A percentile compares a stretch with the other conserved stretches of the same genome.
Evolutionary conservation across 805 yeast species (phyloP).

Genomic region (Saccharomycopsis olivae): DNA sequence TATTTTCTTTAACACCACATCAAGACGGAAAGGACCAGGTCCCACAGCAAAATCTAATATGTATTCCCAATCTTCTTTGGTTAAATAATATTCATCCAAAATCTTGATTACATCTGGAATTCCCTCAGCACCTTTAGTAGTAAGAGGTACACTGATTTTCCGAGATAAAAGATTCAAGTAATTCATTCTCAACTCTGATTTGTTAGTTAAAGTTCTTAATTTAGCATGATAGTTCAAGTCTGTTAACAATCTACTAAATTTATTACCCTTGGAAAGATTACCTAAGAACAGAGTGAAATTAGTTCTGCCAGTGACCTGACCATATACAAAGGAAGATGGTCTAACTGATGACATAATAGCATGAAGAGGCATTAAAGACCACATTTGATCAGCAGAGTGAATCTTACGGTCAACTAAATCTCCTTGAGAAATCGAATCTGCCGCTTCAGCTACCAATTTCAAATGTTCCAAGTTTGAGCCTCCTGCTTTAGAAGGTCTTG

Average conservation of each 20-base stretch:
- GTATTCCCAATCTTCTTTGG: conserved; percentile 88
- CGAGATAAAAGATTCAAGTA: conserved; percentile 58
- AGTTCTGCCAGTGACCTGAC: conserved; percentile 55
- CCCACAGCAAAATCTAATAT: conserved; percentile 81
- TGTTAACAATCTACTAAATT: conserved; percentile 68
- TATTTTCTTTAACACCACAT: conserved; percentile 45
- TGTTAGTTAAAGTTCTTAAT: conserved; percentile 66
- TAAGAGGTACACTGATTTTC: conserved; percentile 48
- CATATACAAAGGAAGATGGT: conserved; percentile 70
- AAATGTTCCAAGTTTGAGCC: conserved; percentile 41
- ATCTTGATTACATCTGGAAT: conserved; percentile 52
- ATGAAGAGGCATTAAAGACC: conserved; percentile 89
- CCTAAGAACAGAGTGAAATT: conserved; percentile 85
- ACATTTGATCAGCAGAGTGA: conserved; percentile 84
- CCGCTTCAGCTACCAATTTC: conserved; percentile 60
- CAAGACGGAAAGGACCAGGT: conserved; percentile 26
- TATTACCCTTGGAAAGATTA: conserved; percentile 74
- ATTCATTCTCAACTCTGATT: conserved; percentile 61
- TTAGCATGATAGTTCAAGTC: conserved; percentile 85
- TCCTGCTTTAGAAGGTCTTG: conserved; percentile 43
- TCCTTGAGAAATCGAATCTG: conserved; percentile 77
- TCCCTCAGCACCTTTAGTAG: conserved; percentile 47
- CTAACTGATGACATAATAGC: conserved; percentile 76
- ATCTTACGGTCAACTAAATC: conserved; percentile 75
- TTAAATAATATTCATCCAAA: conserved; percentile 78